Evolutionary conservation across 768 basidiomycete species (phyloP), one percentile per base, ranked within the genome.

Genomic region (Tubosaeta brunneosetosa): DNA sequence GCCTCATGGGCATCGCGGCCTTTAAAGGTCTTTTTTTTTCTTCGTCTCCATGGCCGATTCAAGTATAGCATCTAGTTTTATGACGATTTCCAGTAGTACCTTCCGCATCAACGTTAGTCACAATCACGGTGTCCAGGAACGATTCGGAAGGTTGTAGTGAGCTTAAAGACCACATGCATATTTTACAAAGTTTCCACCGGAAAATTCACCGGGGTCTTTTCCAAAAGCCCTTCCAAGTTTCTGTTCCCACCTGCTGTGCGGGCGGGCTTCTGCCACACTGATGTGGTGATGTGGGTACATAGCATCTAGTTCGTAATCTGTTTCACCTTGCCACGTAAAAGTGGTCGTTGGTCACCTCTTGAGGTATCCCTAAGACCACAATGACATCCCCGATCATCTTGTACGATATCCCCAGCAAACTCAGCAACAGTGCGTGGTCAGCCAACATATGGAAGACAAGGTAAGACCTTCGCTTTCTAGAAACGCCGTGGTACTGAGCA

Each of bases 401-500:
- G 42, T 80, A 78, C 63, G 79, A 79, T 50, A 72, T 80, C 38
- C 72, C 74, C 19, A 68, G 70, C 33, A 66, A 58, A 37, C 47
- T 66, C 6, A 49, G 59, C 1, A 49, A 7, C 44, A 64, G 61
- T 4, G 66, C 71, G 8, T 78, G 74, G 71, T 74, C 75, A 5
- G 73, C 76, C 8, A 79, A 77, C 52, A 73, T 74, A 32, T 77
- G 73, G 74, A 78, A 75, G 60, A 63, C 66, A 12, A 59, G 79
- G 78, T 74, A 38, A 46, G 66, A 50, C 7, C 34, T 10, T n/a
- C 6, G 4, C 12, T 44, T 8, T 37, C 26, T 6, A 26, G 11
- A 6, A 31, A 19, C 17, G 37, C 43, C 27, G 17, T 33, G 16
- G 7, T 14, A 22, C 45, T 55, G 17, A 51, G 32, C 6, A 2